A percentile compares a stretch with the other conserved stretches of the same genome.
Evolutionary conservation across 306 rosid genomes (phyloP).

Genomic region (Vachellia pachyceras): DNA sequence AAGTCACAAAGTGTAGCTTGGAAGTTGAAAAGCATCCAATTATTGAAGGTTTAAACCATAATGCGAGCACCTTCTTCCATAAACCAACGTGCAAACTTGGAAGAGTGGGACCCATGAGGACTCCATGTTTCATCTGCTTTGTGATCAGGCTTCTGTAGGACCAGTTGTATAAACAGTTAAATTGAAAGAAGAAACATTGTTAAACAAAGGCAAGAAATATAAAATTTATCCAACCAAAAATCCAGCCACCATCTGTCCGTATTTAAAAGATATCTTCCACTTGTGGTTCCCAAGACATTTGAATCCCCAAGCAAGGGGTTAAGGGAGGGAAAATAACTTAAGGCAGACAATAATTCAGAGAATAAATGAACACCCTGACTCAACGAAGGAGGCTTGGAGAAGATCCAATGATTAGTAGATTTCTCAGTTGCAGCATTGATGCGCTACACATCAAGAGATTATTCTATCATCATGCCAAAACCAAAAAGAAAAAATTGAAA

Average conservation of each 20-base stretch:
- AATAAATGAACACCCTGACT: neutral
- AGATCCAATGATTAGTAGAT: neutral
- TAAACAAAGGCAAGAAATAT: neutral
- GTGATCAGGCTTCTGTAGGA: constrained; percentile 51
- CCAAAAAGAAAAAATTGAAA: neutral
- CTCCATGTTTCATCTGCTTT: constrained; percentile 64
- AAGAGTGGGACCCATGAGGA: constrained; percentile 67
- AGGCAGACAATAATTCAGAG: neutral
- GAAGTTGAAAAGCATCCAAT: neutral
- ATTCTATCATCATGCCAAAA: neutral
- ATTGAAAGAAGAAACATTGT: constrained; percentile 23
- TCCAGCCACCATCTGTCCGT: neutral
- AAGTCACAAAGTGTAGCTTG: neutral
- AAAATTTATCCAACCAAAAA: constrained; percentile 10
- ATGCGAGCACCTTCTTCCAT: constrained; percentile 76
- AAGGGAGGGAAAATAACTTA: neutral
- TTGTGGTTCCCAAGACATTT: neutral
- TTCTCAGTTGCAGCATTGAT: neutral
- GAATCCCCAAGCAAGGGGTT: neutral
- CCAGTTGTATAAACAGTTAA: constrained; percentile 40
- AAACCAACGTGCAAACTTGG: constrained; percentile 94
- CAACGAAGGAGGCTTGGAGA: neutral
- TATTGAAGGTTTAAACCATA: constrained; percentile 27
- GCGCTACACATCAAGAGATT: neutral
- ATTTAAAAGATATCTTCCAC: constrained; percentile 5